Base-by-base conservation (phyloP, 2,329 filamentous ascomycete genomes). In the Chrysoporthe cubensis region DNA sequence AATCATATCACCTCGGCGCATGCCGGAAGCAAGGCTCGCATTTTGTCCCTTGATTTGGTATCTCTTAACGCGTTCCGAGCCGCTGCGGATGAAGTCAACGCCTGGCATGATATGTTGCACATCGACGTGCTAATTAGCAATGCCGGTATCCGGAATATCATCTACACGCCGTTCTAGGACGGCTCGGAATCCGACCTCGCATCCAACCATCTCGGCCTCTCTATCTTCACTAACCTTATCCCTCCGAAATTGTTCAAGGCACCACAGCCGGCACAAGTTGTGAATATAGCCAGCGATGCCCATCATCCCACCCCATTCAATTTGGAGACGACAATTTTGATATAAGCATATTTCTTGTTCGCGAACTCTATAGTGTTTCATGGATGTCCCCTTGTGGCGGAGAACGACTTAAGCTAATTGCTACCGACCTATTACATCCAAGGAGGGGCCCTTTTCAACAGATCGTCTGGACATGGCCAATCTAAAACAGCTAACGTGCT, bases 51-150 rank as follows among this genome's bases (percentile, higher is more conserved):
- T 32, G 48, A 66, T 56, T 44, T 66, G 13, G 42, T 26, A 34
- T 66, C 64, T 16, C 43, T 66, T n/a, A 18, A 34, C 32, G 44
- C 46, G 14, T 56, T 66, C 21, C 64, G 64, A 56, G 60, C 46
- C 16, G 64, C 64, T 13, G 64, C 64, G 1, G 56, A 46, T 13
- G 58, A 42, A 6, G 9, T 66, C 56, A 66, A 61, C 4, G 44
- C 52, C 32, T 66, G 64, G 64, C 18, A 7, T 2, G 44, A 66
- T 32, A 56, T 66, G 16, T 42, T 56, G 1, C 44, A 52, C 7
- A 34, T 66, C 32, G 64, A 66, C 18, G 18, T 66, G 5, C 44
- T 66, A 13, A 11, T 44, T 16, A 44, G 18, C 9, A 44, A 44
- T 18, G 43, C 43, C 43, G 43, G 43, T 16, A 44, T 44, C 18